Conservation (phyloP, 202 grass and related monocot species). For the Hordeum pubiflorum region DNA sequence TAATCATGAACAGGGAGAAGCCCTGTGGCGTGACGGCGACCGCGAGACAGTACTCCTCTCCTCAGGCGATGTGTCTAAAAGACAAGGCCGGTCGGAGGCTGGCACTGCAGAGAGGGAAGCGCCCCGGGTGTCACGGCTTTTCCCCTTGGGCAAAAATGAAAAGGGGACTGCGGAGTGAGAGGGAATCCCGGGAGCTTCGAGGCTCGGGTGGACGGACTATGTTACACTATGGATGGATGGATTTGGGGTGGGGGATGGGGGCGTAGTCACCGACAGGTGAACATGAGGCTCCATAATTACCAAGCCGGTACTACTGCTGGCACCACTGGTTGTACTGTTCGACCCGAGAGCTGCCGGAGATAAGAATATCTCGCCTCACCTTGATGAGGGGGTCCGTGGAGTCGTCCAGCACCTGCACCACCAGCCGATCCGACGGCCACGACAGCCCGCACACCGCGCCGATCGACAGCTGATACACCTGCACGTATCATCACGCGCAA, state of each 20-base stretch:
- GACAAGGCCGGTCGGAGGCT: slow-evolving; percentile 7
- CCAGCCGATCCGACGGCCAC: slow-evolving; percentile 79
- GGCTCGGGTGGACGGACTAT: not conserved
- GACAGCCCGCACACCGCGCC: slow-evolving; percentile 65
- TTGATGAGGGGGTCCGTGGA: slow-evolving; percentile 70
- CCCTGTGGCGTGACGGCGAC: not conserved
- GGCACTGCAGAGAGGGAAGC: slow-evolving; percentile 1
- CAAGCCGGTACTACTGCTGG: not conserved
- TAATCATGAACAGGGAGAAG: not conserved
- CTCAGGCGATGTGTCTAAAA: not conserved
- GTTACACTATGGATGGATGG: not conserved
- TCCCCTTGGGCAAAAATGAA: not conserved
- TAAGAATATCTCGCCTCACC: slow-evolving; percentile 28
- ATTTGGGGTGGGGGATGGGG: not conserved
- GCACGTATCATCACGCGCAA: not conserved
- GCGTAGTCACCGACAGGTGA: not conserved
- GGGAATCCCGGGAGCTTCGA: not conserved
- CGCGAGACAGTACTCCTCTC: not conserved
- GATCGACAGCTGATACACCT: slow-evolving; percentile 92
- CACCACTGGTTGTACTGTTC: not conserved
- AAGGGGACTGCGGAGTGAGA: not conserved
- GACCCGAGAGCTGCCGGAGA: not conserved
- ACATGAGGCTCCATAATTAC: not conserved
- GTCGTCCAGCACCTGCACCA: slow-evolving; percentile 94
- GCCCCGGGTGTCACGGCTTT: slow-evolving; percentile 26